These are phyloP conservation scores for Gracilaria caudata DNA, from an alignment of 23 red algal species.

Conservation along the genomic window DNA sequence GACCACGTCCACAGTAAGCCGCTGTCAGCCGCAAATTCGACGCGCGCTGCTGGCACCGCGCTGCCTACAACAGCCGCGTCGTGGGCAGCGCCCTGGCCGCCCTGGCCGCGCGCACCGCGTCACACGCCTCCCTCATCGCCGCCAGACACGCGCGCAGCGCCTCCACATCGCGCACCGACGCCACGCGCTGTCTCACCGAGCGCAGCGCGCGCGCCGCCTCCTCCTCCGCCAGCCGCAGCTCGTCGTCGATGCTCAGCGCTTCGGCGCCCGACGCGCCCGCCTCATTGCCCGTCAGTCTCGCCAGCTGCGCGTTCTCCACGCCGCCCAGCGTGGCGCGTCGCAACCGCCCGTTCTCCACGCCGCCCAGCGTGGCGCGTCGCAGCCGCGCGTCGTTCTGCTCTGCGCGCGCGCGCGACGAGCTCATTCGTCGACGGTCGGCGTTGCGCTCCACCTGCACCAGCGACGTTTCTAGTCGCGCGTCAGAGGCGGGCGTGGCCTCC, in stretches of 20 bases:
- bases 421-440: neutral
- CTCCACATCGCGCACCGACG: constrained; percentile 23
- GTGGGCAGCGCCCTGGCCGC: constrained; percentile 19
- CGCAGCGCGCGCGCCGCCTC: constrained; percentile 47
- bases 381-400: neutral
- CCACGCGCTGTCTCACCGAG: neutral
- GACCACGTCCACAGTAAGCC: neutral
- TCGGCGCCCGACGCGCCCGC: neutral
- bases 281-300: neutral
- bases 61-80: neutral
- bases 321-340: neutral
- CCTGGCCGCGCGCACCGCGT: constrained; percentile 15
- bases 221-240: constrained; percentile 37
- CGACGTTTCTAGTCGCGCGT: neutral
- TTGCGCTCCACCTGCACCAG: constrained; percentile 26
- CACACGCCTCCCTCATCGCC: constrained; percentile 37
- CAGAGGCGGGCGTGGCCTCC: neutral
- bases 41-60: neutral
- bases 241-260: neutral
- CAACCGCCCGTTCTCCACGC: neutral
- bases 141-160: constrained; percentile 18
- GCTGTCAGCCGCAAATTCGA: too few species aligned
- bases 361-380: neutral
- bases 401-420: neutral
- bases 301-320: constrained; percentile 1